phyloP scores from a whole-genome alignment of 2,329 filamentous ascomycete species.

The Talaromyces pinophilus region DNA sequence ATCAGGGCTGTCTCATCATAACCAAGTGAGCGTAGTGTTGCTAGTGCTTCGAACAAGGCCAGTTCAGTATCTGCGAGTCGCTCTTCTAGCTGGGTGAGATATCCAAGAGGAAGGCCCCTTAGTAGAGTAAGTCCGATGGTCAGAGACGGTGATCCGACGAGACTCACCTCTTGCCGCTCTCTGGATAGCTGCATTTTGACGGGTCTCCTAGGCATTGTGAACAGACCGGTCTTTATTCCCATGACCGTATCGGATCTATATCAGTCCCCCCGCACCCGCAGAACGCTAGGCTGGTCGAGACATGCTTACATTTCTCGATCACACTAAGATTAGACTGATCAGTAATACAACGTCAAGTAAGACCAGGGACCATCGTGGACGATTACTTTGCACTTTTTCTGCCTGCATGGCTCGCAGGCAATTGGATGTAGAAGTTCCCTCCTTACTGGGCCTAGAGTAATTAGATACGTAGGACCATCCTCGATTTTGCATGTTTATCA shows the following conservation, averaged over 20 bases:
- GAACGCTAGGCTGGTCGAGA: background rate
- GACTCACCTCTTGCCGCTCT: background rate
- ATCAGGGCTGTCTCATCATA: background rate
- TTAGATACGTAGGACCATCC: background rate
- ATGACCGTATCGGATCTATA: background rate
- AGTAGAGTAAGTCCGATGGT: background rate
- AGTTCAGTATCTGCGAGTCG: conserved; percentile 37
- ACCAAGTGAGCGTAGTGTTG: conserved; percentile 16
- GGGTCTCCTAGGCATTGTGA: background rate
- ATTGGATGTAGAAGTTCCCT: background rate
- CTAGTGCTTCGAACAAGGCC: conserved; percentile 30
- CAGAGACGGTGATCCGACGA: background rate
- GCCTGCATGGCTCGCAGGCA: background rate
- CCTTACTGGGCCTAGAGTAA: background rate
- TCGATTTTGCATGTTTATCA: background rate
- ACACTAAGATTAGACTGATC: background rate
- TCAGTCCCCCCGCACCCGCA: background rate
- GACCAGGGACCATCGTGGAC: background rate
- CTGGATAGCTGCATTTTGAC: background rate
- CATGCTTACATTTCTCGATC: background rate
- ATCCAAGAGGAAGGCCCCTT: conserved; percentile 30
- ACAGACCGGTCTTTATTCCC: background rate
- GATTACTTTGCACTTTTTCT: conserved; percentile 1
- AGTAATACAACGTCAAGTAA: background rate
- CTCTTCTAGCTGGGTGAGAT: conserved; percentile 43